Conservation (phyloP, 1,284 basidiomycete species). For the Microbotryum saponariae region DNA sequence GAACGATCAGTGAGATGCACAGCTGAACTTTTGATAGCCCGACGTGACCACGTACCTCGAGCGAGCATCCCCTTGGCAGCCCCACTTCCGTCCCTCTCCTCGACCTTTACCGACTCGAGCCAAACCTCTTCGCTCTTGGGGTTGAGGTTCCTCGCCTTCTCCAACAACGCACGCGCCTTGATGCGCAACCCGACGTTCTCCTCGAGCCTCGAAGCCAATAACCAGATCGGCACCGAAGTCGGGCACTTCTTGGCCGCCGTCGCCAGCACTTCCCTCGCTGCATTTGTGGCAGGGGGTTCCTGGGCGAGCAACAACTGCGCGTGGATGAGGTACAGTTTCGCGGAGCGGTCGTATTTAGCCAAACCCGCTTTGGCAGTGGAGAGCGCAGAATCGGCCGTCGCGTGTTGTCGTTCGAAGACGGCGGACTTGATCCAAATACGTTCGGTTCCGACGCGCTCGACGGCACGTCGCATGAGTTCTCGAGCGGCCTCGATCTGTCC, state of each 20-base stretch:
- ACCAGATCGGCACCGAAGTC: conserved; percentile 75
- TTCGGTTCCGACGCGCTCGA: conserved; percentile 81
- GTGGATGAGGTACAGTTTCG: conserved; percentile 94
- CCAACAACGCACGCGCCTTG: conserved; percentile 83
- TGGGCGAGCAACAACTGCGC: conserved; percentile 61
- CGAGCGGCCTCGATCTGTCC: conserved; percentile 77
- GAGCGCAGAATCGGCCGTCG: conserved; percentile 63
- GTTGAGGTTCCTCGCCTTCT: conserved; percentile 79
- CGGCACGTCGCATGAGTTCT: conserved; percentile 76
- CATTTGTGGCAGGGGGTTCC: conserved; percentile 6
- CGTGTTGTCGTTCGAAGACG: conserved; percentile 85
- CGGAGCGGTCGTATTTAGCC: conserved; percentile 70
- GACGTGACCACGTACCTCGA: conserved; percentile 49
- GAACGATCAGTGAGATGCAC: conserved; percentile 4
- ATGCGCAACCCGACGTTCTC: conserved; percentile 81
- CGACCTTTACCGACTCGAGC: conserved; percentile 82
- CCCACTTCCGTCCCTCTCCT: conserved; percentile 70
- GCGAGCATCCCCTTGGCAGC: conserved; percentile 75
- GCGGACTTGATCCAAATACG: conserved; percentile 98
- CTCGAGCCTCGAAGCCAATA: conserved; percentile 77
- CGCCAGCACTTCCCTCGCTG: conserved; percentile 67
- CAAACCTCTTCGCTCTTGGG: conserved; percentile 76
- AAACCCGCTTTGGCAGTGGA: conserved; percentile 66
- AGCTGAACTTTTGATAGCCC: neutral
- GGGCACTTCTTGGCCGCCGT: conserved; percentile 75